phyloP scores from a whole-genome alignment of 2,329 filamentous ascomycete species.

The Fusarium luffae region DNA sequence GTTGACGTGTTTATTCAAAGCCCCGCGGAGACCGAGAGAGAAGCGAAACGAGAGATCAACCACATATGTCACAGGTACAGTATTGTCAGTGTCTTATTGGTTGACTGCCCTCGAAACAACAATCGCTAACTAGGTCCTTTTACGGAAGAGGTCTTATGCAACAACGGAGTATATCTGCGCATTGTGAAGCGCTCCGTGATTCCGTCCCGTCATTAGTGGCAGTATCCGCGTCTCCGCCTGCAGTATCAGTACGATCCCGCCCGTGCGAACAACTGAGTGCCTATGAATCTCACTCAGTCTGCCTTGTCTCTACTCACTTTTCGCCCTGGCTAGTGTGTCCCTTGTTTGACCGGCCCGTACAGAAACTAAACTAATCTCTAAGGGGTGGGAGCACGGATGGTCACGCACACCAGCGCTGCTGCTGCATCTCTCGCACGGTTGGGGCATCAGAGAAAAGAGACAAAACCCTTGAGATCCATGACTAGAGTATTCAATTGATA shows the following conservation, averaged over 20 bases:
- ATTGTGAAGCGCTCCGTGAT: constrained; percentile 28
- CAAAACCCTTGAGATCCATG: neutral
- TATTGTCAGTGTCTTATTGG: neutral
- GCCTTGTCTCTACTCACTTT: neutral
- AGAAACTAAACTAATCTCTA: neutral
- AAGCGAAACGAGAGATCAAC: constrained; percentile 3
- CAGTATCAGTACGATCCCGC: constrained; percentile 35
- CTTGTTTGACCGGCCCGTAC: neutral
- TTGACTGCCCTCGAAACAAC: neutral
- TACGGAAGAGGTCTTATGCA: neutral
- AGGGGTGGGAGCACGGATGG: constrained; percentile 25
- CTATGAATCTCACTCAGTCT: neutral
- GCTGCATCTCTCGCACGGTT: constrained; percentile 34
- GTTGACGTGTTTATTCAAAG: neutral
- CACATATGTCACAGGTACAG: constrained; percentile 4
- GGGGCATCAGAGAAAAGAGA: constrained; percentile 12
- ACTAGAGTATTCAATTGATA: neutral
- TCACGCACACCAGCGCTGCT: constrained; percentile 22
- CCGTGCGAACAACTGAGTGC: constrained; percentile 25
- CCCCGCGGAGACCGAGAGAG: constrained; percentile 13
- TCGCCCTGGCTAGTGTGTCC: constrained; percentile 8
- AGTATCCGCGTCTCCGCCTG: constrained; percentile 21
- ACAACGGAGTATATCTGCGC: neutral
- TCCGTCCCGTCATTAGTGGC: constrained; percentile 30
- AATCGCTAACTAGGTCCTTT: neutral